Evolutionary conservation across 2,329 filamentous ascomycete genomes (phyloP).

Genomic region (Nemania diffusa): DNA sequence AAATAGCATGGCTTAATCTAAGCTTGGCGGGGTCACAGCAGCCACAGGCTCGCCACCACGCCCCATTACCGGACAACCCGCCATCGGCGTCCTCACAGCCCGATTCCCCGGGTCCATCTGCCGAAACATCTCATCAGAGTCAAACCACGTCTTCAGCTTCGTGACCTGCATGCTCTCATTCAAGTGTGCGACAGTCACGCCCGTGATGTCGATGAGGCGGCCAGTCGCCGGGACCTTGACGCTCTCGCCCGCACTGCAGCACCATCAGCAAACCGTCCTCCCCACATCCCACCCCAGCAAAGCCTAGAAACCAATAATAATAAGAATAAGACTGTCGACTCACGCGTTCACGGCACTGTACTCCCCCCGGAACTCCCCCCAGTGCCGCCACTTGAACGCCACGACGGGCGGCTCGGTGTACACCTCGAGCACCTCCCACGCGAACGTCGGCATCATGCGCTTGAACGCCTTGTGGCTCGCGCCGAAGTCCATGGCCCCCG

Average conservation of each 20-base stretch:
- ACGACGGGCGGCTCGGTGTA: conserved; percentile 72
- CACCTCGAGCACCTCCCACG: conserved; percentile 76
- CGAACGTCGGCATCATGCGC: conserved; percentile 77
- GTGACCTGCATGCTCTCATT: conserved; percentile 69
- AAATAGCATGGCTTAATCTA: too few species aligned
- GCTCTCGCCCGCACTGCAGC: conserved; percentile 68
- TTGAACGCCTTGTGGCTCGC: conserved; percentile 77
- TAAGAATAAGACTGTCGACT: conserved; percentile 43
- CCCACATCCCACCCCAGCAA: too few species aligned
- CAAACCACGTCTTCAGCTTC: conserved; percentile 71
- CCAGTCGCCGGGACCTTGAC: conserved; percentile 70
- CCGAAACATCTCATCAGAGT: conserved; percentile 73
- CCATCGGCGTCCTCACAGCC: conserved; percentile 19
- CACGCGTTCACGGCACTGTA: conserved; percentile 73
- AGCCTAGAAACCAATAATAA: neutral
- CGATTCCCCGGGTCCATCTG: conserved; percentile 59
- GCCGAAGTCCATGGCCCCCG: conserved; percentile 69
- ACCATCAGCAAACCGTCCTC: neutral
- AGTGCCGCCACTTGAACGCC: conserved; percentile 74
- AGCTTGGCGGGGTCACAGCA: too few species aligned
- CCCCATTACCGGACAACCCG: conserved; percentile 12
- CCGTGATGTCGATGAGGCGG: conserved; percentile 70
- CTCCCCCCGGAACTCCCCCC: conserved; percentile 73
- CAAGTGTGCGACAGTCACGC: conserved; percentile 69
- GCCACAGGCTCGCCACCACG: too few species aligned